Evolutionary conservation across 495 filamentous ascomycete genomes (phyloP).

Genomic region (Daldinia grandis): DNA sequence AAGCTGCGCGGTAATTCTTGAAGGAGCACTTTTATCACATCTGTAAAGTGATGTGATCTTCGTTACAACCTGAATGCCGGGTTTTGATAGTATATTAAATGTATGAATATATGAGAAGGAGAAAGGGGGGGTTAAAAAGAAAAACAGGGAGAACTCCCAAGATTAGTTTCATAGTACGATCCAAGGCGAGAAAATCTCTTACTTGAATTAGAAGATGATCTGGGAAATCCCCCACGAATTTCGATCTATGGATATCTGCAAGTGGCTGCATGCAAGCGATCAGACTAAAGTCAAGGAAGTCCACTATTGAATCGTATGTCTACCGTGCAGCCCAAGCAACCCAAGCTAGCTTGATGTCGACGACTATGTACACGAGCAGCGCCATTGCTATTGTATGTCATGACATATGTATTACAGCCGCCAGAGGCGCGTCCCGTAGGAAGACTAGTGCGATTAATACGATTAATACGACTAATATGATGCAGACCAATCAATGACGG

Average conservation of each 20-base stretch:
- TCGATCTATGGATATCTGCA: constrained; percentile 21
- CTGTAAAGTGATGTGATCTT: not conserved
- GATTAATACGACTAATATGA: not conserved
- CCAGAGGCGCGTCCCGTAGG: constrained; percentile 20
- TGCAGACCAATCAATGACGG: constrained; percentile 10
- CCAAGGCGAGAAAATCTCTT: constrained; percentile 11
- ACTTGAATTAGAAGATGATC: constrained; percentile 6
- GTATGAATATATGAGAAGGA: constrained; percentile 19
- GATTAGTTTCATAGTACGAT: constrained; percentile 2
- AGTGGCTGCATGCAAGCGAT: constrained; percentile 11
- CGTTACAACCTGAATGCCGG: not conserved
- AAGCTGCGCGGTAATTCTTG: constrained; percentile 15
- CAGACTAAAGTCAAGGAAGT: constrained; percentile 8
- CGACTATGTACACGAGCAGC: constrained; percentile 16
- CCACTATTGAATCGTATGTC: not conserved
- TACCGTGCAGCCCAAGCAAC: not conserved
- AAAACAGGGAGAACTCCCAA: constrained; percentile 5
- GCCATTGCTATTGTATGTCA: constrained; percentile 24
- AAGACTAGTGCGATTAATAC: not conserved
- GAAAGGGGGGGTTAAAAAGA: not conserved
- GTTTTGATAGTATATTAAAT: constrained; percentile 8
- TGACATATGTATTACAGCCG: constrained; percentile 30
- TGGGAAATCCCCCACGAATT: not conserved
- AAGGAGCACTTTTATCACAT: not conserved
- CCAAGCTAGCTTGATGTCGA: constrained; percentile 7